These are phyloP conservation scores for Penicillium bialowiezense DNA, from an alignment of 495 filamentous ascomycete genomes.

Conservation along the genomic window DNA sequence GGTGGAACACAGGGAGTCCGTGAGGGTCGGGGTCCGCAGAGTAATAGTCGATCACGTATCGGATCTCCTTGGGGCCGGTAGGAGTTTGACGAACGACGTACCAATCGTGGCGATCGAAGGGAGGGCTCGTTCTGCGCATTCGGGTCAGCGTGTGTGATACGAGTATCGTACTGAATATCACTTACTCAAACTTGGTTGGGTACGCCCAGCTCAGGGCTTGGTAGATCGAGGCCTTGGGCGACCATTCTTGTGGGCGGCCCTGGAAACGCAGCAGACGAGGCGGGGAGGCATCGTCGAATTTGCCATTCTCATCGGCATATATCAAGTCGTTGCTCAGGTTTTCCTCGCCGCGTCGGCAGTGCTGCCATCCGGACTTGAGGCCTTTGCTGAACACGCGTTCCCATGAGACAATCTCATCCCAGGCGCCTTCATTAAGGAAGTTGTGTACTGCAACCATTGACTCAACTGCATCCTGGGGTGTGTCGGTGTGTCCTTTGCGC, in stretches of 20 bases:
- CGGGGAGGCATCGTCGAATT: slow-evolving; percentile 38
- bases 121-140: slow-evolving; percentile 63
- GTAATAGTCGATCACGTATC: slow-evolving; percentile 99
- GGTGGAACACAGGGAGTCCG: slow-evolving; percentile 92
- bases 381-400: slow-evolving; percentile 79
- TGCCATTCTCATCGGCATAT: slow-evolving; percentile 37
- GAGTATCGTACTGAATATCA: slow-evolving; percentile 1
- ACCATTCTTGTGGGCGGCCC: slow-evolving; percentile 82
- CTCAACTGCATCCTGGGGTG: slow-evolving; percentile 89
- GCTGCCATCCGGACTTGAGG: slow-evolving; percentile 65
- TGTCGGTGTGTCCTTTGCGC: slow-evolving; percentile 93
- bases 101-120: slow-evolving; percentile 99
- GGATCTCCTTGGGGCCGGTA: slow-evolving; percentile 67
- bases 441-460: slow-evolving; percentile 97
- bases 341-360: slow-evolving; percentile 72
- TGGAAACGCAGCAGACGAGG: slow-evolving; percentile 83
- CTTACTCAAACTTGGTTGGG: slow-evolving; percentile 74
- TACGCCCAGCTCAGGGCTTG: slow-evolving; percentile 74
- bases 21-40: slow-evolving; percentile 79
- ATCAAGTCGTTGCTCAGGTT: slow-evolving; percentile 41
- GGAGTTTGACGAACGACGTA: slow-evolving; percentile 70
- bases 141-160: slow-evolving; percentile 9
- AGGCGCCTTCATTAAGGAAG: slow-evolving; percentile 95
- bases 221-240: slow-evolving; percentile 81
- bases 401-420: slow-evolving; percentile 90